Evolutionary conservation across 768 basidiomycete species (phyloP).

Genomic region (Tylopilus sp.): DNA sequence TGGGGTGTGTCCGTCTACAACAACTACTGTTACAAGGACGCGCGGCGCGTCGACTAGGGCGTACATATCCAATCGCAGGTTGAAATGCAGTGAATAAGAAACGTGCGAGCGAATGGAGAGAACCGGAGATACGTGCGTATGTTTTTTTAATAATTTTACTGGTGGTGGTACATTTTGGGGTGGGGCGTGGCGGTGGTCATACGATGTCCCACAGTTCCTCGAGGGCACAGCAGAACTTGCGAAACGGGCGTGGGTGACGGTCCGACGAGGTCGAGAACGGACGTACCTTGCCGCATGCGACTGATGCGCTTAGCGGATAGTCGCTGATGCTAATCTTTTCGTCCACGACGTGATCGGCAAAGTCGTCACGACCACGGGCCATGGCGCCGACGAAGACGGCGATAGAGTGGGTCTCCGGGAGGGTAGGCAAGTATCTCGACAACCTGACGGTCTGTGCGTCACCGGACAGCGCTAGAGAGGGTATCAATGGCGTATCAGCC

Average conservation of each 20-base stretch:
- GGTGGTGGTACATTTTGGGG: slow-evolving; percentile 15
- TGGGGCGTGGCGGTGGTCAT: slow-evolving; percentile 31
- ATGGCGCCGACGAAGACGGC: slow-evolving; percentile 98
- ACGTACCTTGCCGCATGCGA: slow-evolving; percentile 94
- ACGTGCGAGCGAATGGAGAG: background rate
- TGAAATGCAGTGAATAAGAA: slow-evolving; percentile 29
- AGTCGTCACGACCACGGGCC: slow-evolving; percentile 95
- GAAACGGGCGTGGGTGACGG: slow-evolving; percentile 1
- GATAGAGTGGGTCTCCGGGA: slow-evolving; percentile 85
- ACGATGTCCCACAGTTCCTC: slow-evolving; percentile 96
- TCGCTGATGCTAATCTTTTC: slow-evolving; percentile 96
- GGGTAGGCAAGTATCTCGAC: slow-evolving; percentile 77
- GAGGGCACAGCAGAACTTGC: slow-evolving; percentile 82
- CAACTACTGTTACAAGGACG: background rate
- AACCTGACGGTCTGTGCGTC: slow-evolving; percentile 82
- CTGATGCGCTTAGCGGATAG: slow-evolving; percentile 87
- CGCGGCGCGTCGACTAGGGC: slow-evolving; percentile 15
- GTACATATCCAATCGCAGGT: slow-evolving; percentile 28
- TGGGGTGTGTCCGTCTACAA: slow-evolving; percentile 23
- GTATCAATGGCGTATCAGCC: slow-evolving; percentile 2
- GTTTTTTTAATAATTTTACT: slow-evolving; percentile 1
- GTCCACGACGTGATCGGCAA: slow-evolving; percentile 92
- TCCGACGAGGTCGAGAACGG: background rate
- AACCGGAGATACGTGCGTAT: background rate
- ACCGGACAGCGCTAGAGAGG: slow-evolving; percentile 73